These are phyloP conservation scores for Daldinia eschscholtzii DNA, from an alignment of 2,329 filamentous ascomycete species.

Conservation along the genomic window DNA sequence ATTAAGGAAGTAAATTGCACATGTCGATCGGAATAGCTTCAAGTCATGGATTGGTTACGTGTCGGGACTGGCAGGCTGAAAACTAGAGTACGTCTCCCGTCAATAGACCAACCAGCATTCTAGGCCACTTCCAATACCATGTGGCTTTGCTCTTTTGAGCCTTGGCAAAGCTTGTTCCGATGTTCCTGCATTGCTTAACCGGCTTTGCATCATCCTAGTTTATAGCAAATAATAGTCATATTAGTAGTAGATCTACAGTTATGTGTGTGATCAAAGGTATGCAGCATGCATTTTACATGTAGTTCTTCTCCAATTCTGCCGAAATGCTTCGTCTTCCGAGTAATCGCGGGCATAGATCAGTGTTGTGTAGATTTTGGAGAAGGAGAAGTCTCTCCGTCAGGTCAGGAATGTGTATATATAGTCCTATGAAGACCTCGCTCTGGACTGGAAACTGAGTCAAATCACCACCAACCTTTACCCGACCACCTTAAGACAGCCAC, in stretches of 20 bases:
- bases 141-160: constrained; percentile 25
- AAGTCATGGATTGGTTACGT: constrained; percentile 14
- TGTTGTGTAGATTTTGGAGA: background rate
- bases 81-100: constrained; percentile 3
- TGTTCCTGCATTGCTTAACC: constrained; percentile 31
- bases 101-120: constrained; percentile 26
- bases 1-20: constrained; percentile 34
- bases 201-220: constrained; percentile 11
- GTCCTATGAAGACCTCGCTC: constrained; percentile 8
- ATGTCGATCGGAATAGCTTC: constrained; percentile 34
- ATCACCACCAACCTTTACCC: constrained; percentile 12
- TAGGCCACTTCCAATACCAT: constrained; percentile 17
- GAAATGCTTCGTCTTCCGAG: constrained; percentile 21
- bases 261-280: constrained; percentile 12
- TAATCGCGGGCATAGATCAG: constrained; percentile 7
- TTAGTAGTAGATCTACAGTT: constrained; percentile 16
- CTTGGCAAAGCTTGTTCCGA: constrained; percentile 40
- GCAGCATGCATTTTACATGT: constrained; percentile 9
- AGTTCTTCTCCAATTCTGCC: constrained; percentile 24
- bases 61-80: constrained; percentile 24
- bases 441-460: constrained; percentile 13
- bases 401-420: constrained; percentile 28
- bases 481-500: constrained; percentile 13
- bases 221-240: constrained; percentile 13
- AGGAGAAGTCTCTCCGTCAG: constrained; percentile 13